phyloP scores from a whole-genome alignment of 768 basidiomycete genomes.

The Tricholoma bakamatsutake region DNA sequence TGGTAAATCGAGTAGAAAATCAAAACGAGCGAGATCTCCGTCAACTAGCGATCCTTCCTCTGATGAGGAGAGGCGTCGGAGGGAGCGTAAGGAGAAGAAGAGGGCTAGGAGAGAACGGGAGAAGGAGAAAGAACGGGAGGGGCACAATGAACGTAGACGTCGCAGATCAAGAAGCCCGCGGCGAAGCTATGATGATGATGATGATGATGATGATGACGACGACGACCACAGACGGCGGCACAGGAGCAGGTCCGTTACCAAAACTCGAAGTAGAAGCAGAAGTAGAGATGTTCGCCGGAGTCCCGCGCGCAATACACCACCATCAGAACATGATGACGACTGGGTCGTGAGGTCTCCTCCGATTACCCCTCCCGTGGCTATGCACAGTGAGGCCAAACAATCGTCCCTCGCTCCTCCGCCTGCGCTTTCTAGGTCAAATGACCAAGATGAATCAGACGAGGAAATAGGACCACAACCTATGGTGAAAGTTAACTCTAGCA shows the following conservation, averaged over 20 bases:
- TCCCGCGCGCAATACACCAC: conserved; percentile 18
- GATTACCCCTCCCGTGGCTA: conserved; percentile 17
- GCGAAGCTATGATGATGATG: conserved; percentile 27
- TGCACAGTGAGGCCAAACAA: conserved; percentile 8
- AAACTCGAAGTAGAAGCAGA: conserved; percentile 21
- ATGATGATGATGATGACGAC: conserved; percentile 33
- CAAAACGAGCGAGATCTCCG: conserved; percentile 52
- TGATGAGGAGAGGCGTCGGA: conserved; percentile 54
- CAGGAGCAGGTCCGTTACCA: conserved; percentile 15
- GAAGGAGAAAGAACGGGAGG: conserved; percentile 47
- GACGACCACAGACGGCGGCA: conserved; percentile 33
- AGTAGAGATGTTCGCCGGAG: conserved; percentile 27
- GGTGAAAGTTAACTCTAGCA: conserved; percentile 32
- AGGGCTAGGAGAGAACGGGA: conserved; percentile 54
- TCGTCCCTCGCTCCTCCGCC: conserved; percentile 13
- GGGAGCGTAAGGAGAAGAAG: conserved; percentile 57
- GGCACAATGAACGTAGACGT: conserved; percentile 33
- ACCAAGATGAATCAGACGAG: conserved; percentile 47
- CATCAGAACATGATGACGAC: conserved; percentile 28
- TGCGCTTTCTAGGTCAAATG: conserved; percentile 15
- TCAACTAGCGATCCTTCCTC: conserved; percentile 44
- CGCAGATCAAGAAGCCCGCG: conserved; percentile 20
- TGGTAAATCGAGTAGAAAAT: conserved; percentile 50
- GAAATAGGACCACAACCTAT: conserved; percentile 81
- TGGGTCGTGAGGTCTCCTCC: conserved; percentile 60